Evolutionary conservation across 768 basidiomycete genomes (phyloP).

Genomic region (Boletus rubescentipes): DNA sequence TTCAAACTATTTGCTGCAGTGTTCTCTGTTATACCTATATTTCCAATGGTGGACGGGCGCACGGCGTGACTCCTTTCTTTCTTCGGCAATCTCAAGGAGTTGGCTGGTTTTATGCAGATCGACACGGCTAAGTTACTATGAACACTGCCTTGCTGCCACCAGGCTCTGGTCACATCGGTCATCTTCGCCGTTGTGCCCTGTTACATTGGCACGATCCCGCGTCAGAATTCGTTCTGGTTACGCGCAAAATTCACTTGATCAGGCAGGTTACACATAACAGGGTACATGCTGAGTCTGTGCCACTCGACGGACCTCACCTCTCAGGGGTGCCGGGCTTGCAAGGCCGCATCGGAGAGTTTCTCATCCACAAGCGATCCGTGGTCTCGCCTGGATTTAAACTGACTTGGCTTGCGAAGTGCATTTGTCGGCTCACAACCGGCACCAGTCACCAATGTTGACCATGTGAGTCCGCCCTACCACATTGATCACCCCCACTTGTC

Average conservation of each 20-base stretch:
- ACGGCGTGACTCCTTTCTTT: neutral
- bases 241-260: neutral
- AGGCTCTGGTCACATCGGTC: neutral
- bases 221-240: neutral
- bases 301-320: too few relatives aligned
- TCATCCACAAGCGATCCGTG: too few relatives aligned
- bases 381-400: too few relatives aligned
- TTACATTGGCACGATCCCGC: neutral
- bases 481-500: too few relatives aligned
- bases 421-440: too few relatives aligned
- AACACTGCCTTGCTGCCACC: slow-evolving; percentile 7
- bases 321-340: too few relatives aligned
- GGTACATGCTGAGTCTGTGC: too few relatives aligned
- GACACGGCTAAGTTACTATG: neutral
- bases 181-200: neutral
- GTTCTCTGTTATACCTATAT: too few relatives aligned
- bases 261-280: neutral
- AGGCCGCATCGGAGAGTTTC: too few relatives aligned
- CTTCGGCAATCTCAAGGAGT: neutral
- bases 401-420: too few relatives aligned
- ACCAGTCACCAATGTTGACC: too few relatives aligned
- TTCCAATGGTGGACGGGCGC: neutral
- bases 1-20: neutral
- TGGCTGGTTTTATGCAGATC: neutral
- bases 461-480: too few relatives aligned